phyloP scores from a whole-genome alignment of 1,139 yeast species.

The Protomyces arabidopsidicola region DNA sequence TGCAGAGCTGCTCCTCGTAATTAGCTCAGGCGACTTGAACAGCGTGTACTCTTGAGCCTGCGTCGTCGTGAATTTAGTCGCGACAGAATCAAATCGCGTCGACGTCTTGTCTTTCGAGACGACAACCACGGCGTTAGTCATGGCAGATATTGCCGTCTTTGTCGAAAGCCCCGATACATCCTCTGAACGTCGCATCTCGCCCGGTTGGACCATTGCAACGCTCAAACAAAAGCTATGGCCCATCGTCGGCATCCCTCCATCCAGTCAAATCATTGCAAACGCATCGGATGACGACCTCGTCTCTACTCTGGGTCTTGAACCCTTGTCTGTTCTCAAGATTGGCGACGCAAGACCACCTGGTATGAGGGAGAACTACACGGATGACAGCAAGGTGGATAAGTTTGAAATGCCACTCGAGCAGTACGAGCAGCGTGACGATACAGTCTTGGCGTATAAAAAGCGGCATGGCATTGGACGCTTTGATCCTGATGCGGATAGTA shows the following conservation, averaged over 20 bases:
- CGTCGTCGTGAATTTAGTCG: background rate
- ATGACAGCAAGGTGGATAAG: slow-evolving; percentile 41
- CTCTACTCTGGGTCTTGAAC: slow-evolving; percentile 21
- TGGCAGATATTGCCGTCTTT: slow-evolving; percentile 31
- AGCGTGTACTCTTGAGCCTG: background rate
- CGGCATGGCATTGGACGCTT: slow-evolving; percentile 65
- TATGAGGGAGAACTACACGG: slow-evolving; percentile 39
- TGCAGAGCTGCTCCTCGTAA: background rate
- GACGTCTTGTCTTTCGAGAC: background rate
- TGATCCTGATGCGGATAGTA: slow-evolving; percentile 50
- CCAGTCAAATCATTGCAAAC: slow-evolving; percentile 45
- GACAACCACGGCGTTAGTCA: background rate
- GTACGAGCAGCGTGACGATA: slow-evolving; percentile 55
- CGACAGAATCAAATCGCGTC: too few species aligned
- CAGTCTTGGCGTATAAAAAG: slow-evolving; percentile 75
- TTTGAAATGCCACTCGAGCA: slow-evolving; percentile 62
- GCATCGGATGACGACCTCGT: slow-evolving; percentile 10
- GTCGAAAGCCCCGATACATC: slow-evolving; percentile 31
- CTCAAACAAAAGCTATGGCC: slow-evolving; percentile 59
- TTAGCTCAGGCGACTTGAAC: too few species aligned
- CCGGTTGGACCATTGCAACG: slow-evolving; percentile 56
- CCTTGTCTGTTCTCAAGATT: slow-evolving; percentile 35
- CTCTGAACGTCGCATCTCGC: slow-evolving; percentile 65
- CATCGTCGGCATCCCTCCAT: slow-evolving; percentile 73
- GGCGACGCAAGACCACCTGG: slow-evolving; percentile 42